These are phyloP conservation scores for Dactylonectria macrodidyma DNA, from an alignment of 2,329 filamentous ascomycete species.

Conservation along the genomic window DNA sequence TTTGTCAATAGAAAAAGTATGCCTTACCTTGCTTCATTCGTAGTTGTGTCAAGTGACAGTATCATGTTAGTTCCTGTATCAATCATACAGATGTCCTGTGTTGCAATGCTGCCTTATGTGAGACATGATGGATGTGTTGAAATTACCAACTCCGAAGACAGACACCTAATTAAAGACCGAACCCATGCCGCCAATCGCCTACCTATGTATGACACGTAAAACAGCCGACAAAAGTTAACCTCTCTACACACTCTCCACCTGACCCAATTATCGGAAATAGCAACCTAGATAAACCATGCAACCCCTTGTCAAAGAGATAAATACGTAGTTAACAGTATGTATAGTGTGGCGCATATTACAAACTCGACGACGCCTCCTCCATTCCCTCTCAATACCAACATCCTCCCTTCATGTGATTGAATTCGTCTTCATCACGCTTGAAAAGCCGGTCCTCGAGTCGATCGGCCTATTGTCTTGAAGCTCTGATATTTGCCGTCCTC, in stretches of 20 bases:
- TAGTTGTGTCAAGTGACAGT: neutral
- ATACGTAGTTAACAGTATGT: constrained; percentile 27
- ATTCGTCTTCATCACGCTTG: constrained; percentile 33
- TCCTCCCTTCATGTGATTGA: neutral
- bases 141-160: constrained; percentile 27
- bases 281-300: constrained; percentile 30
- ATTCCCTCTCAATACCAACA: constrained; percentile 6
- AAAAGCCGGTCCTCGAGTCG: constrained; percentile 52
- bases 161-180: constrained; percentile 27
- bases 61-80: neutral
- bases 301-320: constrained; percentile 18
- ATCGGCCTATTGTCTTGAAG: constrained; percentile 69
- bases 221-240: constrained; percentile 11
- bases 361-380: constrained; percentile 19
- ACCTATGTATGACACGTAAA: constrained; percentile 1
- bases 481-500: constrained; percentile 64
- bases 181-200: constrained; percentile 11
- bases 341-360: constrained; percentile 38
- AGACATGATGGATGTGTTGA: constrained; percentile 1
- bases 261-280: constrained; percentile 23
- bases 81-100: neutral
- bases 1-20: constrained; percentile 16
- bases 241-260: neutral
- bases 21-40: neutral
- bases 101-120: neutral